phyloP scores from a whole-genome alignment of 2,329 filamentous ascomycete species.

The Neoarthrinium moseri region DNA sequence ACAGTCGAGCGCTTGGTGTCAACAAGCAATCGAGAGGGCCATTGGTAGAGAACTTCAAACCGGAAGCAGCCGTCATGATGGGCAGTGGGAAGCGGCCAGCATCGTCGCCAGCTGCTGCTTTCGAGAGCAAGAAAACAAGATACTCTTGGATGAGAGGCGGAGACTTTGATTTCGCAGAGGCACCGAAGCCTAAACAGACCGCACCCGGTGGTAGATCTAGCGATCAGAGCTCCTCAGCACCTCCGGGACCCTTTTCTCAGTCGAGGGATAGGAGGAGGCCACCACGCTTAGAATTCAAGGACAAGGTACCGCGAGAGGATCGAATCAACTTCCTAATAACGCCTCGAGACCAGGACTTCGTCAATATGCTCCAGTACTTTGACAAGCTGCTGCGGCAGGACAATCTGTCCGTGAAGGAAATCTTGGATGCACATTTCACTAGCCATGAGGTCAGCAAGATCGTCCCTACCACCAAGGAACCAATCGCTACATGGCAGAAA shows the following conservation, averaged over 20 bases:
- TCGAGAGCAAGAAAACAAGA: too few relatives aligned
- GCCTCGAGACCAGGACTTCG: conserved; percentile 16
- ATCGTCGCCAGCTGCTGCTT: too few relatives aligned
- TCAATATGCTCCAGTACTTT: conserved; percentile 26
- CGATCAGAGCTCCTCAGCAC: too few relatives aligned
- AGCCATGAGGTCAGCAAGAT: conserved; percentile 31
- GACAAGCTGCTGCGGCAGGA: conserved; percentile 20
- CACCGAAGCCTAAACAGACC: neutral
- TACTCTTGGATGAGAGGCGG: neutral
- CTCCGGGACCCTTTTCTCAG: neutral
- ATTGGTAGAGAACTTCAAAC: too few relatives aligned
- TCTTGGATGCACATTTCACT: conserved; percentile 34
- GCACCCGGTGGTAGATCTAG: neutral
- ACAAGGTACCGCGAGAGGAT: conserved; percentile 17
- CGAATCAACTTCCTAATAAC: conserved; percentile 19
- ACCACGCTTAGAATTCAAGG: conserved; percentile 4
- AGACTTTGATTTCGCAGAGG: neutral
- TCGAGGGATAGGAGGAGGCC: neutral
- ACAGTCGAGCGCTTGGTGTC: neutral
- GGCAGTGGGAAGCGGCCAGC: too few relatives aligned
- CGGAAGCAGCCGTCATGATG: too few relatives aligned
- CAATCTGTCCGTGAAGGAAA: conserved; percentile 21
- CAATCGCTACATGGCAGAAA: conserved; percentile 29
- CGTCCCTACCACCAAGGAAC: conserved; percentile 21
- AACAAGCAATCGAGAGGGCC: too few relatives aligned